These are phyloP conservation scores for Pyrrhoderma lamaoense DNA, from an alignment of 1,284 basidiomycete genomes.

Conservation along the genomic window DNA sequence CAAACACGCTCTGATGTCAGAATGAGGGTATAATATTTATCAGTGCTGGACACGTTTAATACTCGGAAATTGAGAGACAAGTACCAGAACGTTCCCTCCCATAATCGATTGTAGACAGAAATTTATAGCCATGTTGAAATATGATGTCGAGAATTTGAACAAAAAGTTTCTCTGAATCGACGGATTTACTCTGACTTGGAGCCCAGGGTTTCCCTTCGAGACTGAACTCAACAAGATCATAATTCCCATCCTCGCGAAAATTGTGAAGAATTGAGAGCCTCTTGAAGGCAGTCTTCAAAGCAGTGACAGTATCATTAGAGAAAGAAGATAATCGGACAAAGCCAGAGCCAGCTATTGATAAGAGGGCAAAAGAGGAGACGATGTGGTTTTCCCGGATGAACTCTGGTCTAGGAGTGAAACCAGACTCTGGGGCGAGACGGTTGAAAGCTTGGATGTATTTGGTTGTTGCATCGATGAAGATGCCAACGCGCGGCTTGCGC, in stretches of 20 bases:
- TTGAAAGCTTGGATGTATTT: slow-evolving; percentile 14
- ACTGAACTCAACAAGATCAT: slow-evolving; percentile 57
- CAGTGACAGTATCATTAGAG: slow-evolving; percentile 40
- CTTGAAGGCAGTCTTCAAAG: slow-evolving; percentile 50
- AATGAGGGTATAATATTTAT: neutral
- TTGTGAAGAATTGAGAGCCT: slow-evolving; percentile 35
- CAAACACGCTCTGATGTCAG: slow-evolving; percentile 53
- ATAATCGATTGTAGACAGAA: slow-evolving; percentile 66
- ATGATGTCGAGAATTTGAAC: slow-evolving; percentile 57
- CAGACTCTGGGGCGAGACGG: slow-evolving; percentile 23
- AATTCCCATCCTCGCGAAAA: slow-evolving; percentile 48
- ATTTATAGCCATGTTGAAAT: slow-evolving; percentile 54
- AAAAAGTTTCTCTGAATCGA: slow-evolving; percentile 58
- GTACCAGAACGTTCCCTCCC: slow-evolving; percentile 46
- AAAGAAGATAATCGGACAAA: slow-evolving; percentile 65
- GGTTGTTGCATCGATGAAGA: slow-evolving; percentile 14
- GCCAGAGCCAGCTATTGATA: slow-evolving; percentile 56
- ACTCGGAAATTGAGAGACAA: neutral
- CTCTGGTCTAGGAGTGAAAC: slow-evolving; percentile 60
- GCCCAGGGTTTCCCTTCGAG: slow-evolving; percentile 67
- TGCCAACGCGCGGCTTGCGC: neutral
- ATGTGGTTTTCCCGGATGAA: slow-evolving; percentile 52
- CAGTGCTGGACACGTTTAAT: neutral
- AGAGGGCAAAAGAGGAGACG: slow-evolving; percentile 55
- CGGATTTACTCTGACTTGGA: slow-evolving; percentile 44